phyloP scores from a whole-genome alignment of 352 stramenopile species.

The Pythium utonaiense region DNA sequence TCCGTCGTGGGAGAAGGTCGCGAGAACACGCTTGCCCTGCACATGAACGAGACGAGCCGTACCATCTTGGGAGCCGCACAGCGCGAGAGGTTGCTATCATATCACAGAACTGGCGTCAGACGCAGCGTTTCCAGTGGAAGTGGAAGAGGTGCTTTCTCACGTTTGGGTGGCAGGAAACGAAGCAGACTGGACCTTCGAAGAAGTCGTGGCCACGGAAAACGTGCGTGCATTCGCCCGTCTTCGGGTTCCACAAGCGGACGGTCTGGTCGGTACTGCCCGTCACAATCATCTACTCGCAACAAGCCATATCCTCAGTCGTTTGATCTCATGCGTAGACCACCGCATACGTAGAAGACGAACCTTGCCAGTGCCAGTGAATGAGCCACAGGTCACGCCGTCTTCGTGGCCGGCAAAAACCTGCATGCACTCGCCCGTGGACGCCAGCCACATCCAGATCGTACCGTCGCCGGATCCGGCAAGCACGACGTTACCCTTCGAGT shows the following conservation, averaged over 20 bases:
- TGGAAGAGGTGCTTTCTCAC: constrained; percentile 30
- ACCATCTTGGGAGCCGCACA: constrained; percentile 93
- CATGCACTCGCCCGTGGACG: constrained; percentile 95
- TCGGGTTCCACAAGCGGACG: constrained; percentile 95
- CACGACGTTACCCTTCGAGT: constrained; percentile 89
- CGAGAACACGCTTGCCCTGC: constrained; percentile 92
- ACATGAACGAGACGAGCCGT: constrained; percentile 92
- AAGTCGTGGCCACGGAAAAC: constrained; percentile 86
- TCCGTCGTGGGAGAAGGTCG: constrained; percentile 74
- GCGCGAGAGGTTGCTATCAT: constrained; percentile 85
- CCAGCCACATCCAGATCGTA: constrained; percentile 92
- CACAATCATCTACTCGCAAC: constrained; percentile 75
- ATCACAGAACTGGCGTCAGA: not conserved
- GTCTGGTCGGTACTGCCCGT: constrained; percentile 93
- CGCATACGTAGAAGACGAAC: constrained; percentile 23
- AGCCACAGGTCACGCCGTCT: constrained; percentile 90
- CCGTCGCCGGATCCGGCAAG: constrained; percentile 85
- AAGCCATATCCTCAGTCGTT: not conserved
- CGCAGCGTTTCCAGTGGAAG: not conserved
- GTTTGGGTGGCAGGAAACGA: constrained; percentile 85
- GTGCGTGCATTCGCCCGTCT: constrained; percentile 91
- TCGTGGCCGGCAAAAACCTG: constrained; percentile 98
- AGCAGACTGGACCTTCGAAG: constrained; percentile 89
- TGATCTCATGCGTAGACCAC: too few species aligned
- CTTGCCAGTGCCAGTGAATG: constrained; percentile 95